Base-by-base conservation (phyloP, 1,284 basidiomycete species). In the Naganishia albida region DNA sequence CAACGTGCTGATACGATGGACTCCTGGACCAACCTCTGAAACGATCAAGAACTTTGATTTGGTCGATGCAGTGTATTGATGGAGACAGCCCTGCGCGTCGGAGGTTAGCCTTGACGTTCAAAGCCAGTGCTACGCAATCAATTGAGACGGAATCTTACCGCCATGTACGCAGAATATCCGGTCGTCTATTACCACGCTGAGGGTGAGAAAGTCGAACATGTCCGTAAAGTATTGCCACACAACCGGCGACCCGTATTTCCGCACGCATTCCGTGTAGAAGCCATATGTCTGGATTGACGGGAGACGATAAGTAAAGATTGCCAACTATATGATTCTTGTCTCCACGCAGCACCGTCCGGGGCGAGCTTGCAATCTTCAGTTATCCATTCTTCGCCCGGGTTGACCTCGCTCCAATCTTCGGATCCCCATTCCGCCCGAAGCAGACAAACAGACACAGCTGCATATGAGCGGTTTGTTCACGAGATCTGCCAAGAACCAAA, bases 201-300 rank as follows among this genome's bases (percentile, higher is more conserved):
- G 83, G 7, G 96, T 99, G 70, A 99, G 81, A 80, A 95, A 99
- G 83, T 99, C 96, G 80, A 99, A 99, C 96, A 99, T 98, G 82
- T 99, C 96, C 67, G 96, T 99, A 75, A 99, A 99, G 79, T 98
- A 98, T 43, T 92, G 94, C 96, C 96, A 99, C 44, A 98, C 95
- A 72, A 91, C 90, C 28, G 93, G 87, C 2, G 90, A 89, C 65
- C 94, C 95, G 75, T 99, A 99, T 81, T 99, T 99, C 56, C 95
- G 86, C 48, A 93, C 88, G 75, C 96, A 99, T 83, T 99, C 96
- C 39, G 93, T 90, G 80, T 99, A 99, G 82, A 99, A 99, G 16
- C 96, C 96, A 76, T 99, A 99, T 20, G 93, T 96, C 93, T 99
- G 79, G n/a, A 0, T 28, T 16, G 18, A 56, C 20, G 23, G 4